Evolutionary conservation across 768 basidiomycete genomes (phyloP).

Genomic region (Dioszegia aurantiaca): DNA sequence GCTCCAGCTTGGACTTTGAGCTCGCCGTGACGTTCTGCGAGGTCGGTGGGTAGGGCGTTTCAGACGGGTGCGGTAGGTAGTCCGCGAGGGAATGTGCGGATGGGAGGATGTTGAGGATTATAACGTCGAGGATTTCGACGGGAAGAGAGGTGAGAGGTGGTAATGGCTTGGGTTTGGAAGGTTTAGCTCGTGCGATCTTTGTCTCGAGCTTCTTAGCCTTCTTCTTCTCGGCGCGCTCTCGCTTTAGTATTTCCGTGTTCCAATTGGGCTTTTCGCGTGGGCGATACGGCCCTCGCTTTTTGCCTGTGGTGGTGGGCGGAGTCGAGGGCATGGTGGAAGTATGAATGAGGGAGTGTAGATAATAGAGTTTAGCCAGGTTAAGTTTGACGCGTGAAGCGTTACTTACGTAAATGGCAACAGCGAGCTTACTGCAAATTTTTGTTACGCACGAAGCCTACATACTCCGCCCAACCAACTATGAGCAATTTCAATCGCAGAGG

Average conservation of each 20-base stretch:
- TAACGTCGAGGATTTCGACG: constrained; percentile 6
- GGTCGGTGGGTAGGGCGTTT: constrained; percentile 8
- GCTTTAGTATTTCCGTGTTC: background rate
- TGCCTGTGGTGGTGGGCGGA: background rate
- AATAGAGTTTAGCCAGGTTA: background rate
- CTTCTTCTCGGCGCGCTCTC: background rate
- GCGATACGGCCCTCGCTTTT: background rate
- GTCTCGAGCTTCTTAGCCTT: background rate
- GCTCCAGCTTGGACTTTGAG: background rate
- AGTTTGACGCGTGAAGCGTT: no score
- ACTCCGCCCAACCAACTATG: background rate
- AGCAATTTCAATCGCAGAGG: constrained; percentile 7
- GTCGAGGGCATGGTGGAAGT: background rate
- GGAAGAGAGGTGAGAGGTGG: constrained; percentile 6
- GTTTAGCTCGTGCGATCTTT: background rate
- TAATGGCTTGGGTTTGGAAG: background rate
- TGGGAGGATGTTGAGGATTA: constrained; percentile 4
- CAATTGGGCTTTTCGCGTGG: background rate
- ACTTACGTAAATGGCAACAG: constrained; percentile 1
- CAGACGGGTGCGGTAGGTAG: background rate
- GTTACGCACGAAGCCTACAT: background rate
- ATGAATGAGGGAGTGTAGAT: background rate
- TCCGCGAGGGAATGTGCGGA: background rate
- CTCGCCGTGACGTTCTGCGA: constrained; percentile 1
- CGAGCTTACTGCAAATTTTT: background rate